phyloP scores from a whole-genome alignment of 2,329 filamentous ascomycete species.

The Cladosporium sp. region DNA sequence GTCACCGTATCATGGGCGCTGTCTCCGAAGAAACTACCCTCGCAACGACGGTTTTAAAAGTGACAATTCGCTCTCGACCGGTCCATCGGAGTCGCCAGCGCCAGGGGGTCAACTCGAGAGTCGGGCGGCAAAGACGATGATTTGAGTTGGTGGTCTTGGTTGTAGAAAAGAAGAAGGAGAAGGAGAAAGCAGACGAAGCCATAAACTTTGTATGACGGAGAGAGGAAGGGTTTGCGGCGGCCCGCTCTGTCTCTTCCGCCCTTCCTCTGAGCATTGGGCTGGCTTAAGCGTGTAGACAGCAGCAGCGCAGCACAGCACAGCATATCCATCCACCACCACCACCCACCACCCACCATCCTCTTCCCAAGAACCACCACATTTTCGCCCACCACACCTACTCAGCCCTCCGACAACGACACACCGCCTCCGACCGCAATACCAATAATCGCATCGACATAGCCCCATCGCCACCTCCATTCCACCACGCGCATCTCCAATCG shows the following conservation, averaged over 20 bases:
- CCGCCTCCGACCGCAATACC: background rate
- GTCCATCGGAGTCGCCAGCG: conserved; percentile 70
- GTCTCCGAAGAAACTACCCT: conserved; percentile 57
- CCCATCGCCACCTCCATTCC: background rate
- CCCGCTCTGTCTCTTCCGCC: conserved; percentile 19
- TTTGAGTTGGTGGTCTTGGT: conserved; percentile 72
- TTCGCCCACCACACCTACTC: background rate
- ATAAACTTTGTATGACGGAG: conserved; percentile 22
- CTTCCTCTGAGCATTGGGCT: conserved; percentile 16
- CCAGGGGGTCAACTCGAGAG: conserved; percentile 46
- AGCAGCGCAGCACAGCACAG: conserved; percentile 4
- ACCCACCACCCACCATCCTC: conserved; percentile 6
- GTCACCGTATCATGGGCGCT: conserved; percentile 67
- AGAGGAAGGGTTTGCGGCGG: conserved; percentile 38
- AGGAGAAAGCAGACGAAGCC: background rate
- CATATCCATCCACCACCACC: conserved; percentile 8
- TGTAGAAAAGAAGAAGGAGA: conserved; percentile 21
- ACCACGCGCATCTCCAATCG: conserved; percentile 4
- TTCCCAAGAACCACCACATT: conserved; percentile 1
- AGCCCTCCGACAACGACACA: background rate
- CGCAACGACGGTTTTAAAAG: conserved; percentile 83
- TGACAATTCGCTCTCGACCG: conserved; percentile 67
- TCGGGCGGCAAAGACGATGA: conserved; percentile 62
- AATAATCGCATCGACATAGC: background rate
- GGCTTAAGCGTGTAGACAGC: conserved; percentile 3